Conservation (phyloP, 352 stramenopile species). For the Thraustochytrium striatum region DNA sequence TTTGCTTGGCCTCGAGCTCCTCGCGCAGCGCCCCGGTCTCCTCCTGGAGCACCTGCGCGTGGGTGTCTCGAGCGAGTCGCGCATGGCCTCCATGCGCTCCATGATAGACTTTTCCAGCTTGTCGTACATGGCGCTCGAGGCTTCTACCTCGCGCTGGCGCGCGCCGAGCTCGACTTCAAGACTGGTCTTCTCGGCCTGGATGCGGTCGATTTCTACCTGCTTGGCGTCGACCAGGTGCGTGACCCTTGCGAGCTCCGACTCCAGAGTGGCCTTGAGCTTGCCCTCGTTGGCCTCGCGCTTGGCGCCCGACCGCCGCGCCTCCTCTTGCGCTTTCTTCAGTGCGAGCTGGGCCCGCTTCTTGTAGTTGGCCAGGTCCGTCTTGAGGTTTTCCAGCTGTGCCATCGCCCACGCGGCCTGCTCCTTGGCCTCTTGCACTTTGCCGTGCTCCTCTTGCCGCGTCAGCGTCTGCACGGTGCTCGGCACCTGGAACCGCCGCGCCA, state of each 20-base stretch:
- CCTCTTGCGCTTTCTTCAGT: conserved; percentile 25
- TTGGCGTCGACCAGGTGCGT: conserved; percentile 11
- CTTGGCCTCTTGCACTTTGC: conserved; percentile 8
- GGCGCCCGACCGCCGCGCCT: conserved; percentile 2
- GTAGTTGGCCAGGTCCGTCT: conserved; percentile 31
- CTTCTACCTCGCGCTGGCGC: background rate
- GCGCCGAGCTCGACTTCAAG: conserved; percentile 5
- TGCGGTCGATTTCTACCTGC: conserved; percentile 22
- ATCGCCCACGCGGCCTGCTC: conserved; percentile 39
- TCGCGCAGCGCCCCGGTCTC: background rate
- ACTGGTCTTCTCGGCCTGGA: conserved; percentile 26
- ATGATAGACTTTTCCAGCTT: background rate
- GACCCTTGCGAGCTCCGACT: conserved; percentile 35
- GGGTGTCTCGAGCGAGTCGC: background rate
- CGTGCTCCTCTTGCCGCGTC: background rate
- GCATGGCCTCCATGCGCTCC: conserved; percentile 27
- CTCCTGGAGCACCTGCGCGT: conserved; percentile 7
- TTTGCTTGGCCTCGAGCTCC: background rate
- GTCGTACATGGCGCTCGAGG: background rate
- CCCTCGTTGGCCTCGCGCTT: conserved; percentile 20
- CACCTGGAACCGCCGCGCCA: background rate
- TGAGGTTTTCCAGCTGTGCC: conserved; percentile 5
- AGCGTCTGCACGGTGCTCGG: background rate
- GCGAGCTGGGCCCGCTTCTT: conserved; percentile 20
- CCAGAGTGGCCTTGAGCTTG: background rate